phyloP scores from a whole-genome alignment of 75 land plant species.

The Gnetum montanum region DNA sequence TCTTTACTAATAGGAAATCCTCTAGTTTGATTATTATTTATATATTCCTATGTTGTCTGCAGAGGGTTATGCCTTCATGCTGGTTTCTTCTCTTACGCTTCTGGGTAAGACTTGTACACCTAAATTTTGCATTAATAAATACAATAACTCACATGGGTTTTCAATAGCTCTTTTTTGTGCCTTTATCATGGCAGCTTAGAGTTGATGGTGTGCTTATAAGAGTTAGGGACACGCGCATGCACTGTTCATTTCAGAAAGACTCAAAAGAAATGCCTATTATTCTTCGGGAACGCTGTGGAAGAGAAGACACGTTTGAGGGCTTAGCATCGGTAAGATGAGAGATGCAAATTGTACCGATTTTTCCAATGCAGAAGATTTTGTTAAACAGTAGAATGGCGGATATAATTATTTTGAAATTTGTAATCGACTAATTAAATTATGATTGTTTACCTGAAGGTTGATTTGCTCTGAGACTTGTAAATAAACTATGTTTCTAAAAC shows the following conservation, averaged over 20 bases:
- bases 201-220: slow-evolving; percentile 98
- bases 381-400: background rate
- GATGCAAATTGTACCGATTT: background rate
- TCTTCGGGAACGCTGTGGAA: slow-evolving; percentile 68
- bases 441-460: background rate
- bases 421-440: background rate
- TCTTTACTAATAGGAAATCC: too few species aligned
- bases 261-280: slow-evolving; percentile 29
- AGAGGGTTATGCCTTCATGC: slow-evolving; percentile 97
- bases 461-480: background rate
- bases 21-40: too few species aligned
- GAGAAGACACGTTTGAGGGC: slow-evolving; percentile 58
- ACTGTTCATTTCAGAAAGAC: slow-evolving; percentile 42
- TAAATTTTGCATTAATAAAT: background rate
- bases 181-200: slow-evolving; percentile 64
- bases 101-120: slow-evolving; percentile 84
- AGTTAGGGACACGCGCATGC: slow-evolving; percentile 88
- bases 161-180: background rate
- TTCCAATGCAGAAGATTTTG: background rate
- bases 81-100: slow-evolving; percentile 96
- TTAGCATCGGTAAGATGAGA: slow-evolving; percentile 44
- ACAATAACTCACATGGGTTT: background rate
- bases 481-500: background rate
- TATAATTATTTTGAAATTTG: background rate
- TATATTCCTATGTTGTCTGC: too few species aligned